A percentile compares a stretch with the other conserved stretches of the same genome.
Conservation (phyloP, 495 filamentous ascomycete species). For the Aspergillus baeticus region DNA sequence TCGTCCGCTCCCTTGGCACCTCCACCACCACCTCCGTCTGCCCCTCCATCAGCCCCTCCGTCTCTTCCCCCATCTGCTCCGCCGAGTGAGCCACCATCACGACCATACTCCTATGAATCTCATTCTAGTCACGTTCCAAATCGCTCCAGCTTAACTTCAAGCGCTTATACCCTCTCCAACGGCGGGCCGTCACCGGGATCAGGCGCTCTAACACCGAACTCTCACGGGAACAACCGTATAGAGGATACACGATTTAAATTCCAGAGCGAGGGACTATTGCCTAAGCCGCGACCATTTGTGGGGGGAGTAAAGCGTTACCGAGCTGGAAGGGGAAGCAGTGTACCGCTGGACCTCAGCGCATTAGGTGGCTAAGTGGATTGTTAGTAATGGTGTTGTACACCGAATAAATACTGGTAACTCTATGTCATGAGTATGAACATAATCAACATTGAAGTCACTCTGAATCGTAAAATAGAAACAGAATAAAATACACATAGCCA, state of each 20-base stretch:
- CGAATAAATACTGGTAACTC: neutral
- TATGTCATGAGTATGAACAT: neutral
- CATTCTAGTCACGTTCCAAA: conserved; percentile 39
- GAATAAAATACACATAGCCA: too few species aligned
- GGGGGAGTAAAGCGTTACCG: conserved; percentile 75
- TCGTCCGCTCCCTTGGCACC: conserved; percentile 42
- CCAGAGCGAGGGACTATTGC: conserved; percentile 74
- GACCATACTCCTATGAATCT: conserved; percentile 52
- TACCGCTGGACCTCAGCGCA: conserved; percentile 78
- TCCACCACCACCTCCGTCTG: conserved; percentile 35
- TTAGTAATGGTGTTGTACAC: neutral
- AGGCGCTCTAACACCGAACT: conserved; percentile 27
- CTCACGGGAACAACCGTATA: conserved; percentile 54
- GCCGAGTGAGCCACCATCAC: conserved; percentile 42
- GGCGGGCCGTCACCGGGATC: conserved; percentile 41
- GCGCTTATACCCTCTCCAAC: conserved; percentile 71
- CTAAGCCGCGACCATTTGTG: conserved; percentile 77
- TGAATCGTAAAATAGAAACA: too few species aligned
- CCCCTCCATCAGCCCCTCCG: conserved; percentile 42
- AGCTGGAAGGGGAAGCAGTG: conserved; percentile 88
- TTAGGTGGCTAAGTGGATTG: conserved; percentile 28
- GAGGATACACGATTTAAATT: conserved; percentile 88
- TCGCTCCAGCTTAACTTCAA: conserved; percentile 67
- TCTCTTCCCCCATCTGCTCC: conserved; percentile 49
- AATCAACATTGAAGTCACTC: too few species aligned